Evolutionary conservation across 805 yeast species (phyloP).

Genomic region (Ogataea pini): DNA sequence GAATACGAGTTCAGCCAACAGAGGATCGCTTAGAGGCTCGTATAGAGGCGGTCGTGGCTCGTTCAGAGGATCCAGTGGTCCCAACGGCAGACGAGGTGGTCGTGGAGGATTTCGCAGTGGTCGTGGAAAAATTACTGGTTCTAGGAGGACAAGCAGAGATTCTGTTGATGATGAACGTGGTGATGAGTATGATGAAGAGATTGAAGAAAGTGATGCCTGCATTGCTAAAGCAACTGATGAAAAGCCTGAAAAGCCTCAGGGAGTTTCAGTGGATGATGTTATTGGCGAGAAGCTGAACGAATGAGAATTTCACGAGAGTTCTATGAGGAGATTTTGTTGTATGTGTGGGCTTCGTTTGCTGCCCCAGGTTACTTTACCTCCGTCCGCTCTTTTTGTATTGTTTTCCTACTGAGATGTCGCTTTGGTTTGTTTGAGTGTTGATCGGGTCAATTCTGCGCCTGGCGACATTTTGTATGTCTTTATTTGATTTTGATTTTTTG

Average conservation of each 20-base stretch:
- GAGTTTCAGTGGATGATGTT: neutral
- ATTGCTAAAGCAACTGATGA: neutral
- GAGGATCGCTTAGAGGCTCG: conserved; percentile 48
- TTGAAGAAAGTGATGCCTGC: neutral
- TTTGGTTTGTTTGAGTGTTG: too few relatives aligned
- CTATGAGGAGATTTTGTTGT: too few relatives aligned
- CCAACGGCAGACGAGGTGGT: conserved; percentile 13
- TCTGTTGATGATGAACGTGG: neutral
- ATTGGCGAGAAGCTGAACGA: neutral
- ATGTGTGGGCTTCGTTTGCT: too few relatives aligned
- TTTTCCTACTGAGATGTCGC: too few relatives aligned
- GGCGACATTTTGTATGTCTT: too few relatives aligned
- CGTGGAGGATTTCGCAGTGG: conserved; percentile 11
- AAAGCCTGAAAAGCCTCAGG: neutral
- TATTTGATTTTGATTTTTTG: too few relatives aligned
- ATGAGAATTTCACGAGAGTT: too few relatives aligned
- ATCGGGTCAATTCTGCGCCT: too few relatives aligned
- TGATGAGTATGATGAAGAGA: neutral
- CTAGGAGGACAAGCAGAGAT: conserved; percentile 9
- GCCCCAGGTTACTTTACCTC: neutral
- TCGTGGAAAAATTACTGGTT: conserved; percentile 14
- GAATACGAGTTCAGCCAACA: conserved; percentile 41
- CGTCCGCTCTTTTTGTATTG: too few relatives aligned
- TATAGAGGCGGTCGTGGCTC: conserved; percentile 43
- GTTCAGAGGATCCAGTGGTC: conserved; percentile 35